phyloP scores from a whole-genome alignment of 345 rosid species.

The Aquilaria malaccensis region DNA sequence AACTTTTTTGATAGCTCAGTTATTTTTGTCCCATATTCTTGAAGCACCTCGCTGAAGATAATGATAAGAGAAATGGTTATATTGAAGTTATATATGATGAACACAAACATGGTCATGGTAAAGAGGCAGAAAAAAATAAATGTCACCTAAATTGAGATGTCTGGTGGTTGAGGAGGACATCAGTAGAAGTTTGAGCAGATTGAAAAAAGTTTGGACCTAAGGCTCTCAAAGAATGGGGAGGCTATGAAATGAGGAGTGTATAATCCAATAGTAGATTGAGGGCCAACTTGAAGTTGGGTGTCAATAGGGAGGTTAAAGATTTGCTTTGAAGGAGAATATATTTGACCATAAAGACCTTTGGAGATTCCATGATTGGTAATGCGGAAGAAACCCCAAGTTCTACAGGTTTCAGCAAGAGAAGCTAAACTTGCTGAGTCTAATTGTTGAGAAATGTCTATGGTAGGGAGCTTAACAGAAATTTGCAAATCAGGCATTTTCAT shows the following conservation, averaged over 20 bases:
- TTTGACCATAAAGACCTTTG: constrained; percentile 21
- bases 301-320: constrained; percentile 26
- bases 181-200: constrained; percentile 29
- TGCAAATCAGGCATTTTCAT: constrained; percentile 18
- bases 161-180: constrained; percentile 11
- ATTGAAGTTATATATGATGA: background rate
- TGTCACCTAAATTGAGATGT: constrained; percentile 26
- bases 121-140: background rate
- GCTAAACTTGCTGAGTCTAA: constrained; percentile 12
- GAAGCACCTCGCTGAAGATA: constrained; percentile 13
- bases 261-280: constrained; percentile 21
- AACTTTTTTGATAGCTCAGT: constrained; percentile 24
- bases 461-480: constrained; percentile 22
- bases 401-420: constrained; percentile 25
- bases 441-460: constrained; percentile 29
- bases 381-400: constrained; percentile 36
- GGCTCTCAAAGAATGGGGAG: constrained; percentile 39
- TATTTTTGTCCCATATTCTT: constrained; percentile 32
- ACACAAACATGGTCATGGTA: background rate
- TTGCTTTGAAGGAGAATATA: constrained; percentile 16
- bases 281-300: constrained; percentile 27
- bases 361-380: constrained; percentile 33
- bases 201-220: constrained; percentile 27
- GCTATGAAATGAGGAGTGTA: constrained; percentile 38
- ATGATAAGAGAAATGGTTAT: background rate